Evolutionary conservation across 441 rosid species (phyloP).

Genomic region (Macaranga tanarius): DNA sequence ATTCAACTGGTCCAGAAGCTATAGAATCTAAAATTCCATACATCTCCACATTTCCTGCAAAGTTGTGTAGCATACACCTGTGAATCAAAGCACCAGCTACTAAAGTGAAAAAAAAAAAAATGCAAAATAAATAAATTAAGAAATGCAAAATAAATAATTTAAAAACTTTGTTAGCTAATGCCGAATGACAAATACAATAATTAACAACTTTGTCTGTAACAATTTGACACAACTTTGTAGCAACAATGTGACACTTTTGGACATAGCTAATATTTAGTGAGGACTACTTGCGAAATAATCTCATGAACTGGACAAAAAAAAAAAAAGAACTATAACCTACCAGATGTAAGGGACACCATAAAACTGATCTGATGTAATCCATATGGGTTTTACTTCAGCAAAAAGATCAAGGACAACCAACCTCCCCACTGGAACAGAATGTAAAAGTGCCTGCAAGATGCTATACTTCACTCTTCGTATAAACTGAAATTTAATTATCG

Average conservation of each 20-base stretch:
- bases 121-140: neutral
- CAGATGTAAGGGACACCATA: constrained; percentile 76
- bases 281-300: neutral
- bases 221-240: neutral
- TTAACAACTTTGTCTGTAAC: neutral
- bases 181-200: neutral
- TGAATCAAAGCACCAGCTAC: constrained; percentile 19
- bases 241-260: neutral
- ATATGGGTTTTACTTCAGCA: constrained; percentile 72
- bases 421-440: constrained; percentile 65
- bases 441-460: constrained; percentile 54
- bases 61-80: constrained; percentile 85
- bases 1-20: constrained; percentile 67
- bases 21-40: constrained; percentile 62
- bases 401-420: constrained; percentile 67
- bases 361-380: constrained; percentile 61
- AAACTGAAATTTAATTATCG: constrained; percentile 1
- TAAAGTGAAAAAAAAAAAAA: neutral
- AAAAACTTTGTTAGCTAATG: neutral
- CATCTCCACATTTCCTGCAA: constrained; percentile 76
- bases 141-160: neutral
- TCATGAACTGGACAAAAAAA: neutral
- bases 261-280: neutral
- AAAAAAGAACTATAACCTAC: constrained; percentile 34
- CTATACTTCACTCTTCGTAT: neutral